A percentile compares a stretch with the other conserved stretches of the same genome.
Conservation (phyloP, 495 filamentous ascomycete species). For the Achaetomiella virescens region DNA sequence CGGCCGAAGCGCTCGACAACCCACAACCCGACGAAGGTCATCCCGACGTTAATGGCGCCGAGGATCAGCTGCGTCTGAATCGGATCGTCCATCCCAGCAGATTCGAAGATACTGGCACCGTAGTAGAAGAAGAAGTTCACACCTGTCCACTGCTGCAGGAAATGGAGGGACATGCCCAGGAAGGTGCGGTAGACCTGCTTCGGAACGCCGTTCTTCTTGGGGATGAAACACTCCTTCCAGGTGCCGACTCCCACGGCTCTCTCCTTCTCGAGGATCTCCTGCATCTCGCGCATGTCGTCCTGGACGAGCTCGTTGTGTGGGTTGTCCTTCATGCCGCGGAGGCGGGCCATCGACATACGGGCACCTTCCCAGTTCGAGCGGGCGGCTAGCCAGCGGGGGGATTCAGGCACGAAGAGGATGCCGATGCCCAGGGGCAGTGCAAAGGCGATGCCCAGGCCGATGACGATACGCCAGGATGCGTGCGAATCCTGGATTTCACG, state of each 20-base stretch:
- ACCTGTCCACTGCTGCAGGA: constrained; percentile 59
- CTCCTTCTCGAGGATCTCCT: constrained; percentile 55
- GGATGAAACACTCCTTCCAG: constrained; percentile 56
- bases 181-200: constrained; percentile 62
- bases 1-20: constrained; percentile 62
- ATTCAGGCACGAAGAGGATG: constrained; percentile 56
- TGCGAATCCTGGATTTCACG: constrained; percentile 40
- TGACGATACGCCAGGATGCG: constrained; percentile 62
- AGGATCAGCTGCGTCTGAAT: constrained; percentile 65
- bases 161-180: constrained; percentile 61
- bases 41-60: constrained; percentile 62
- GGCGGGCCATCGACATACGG: constrained; percentile 53
- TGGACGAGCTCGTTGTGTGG: constrained; percentile 53
- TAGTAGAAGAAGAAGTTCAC: constrained; percentile 56
- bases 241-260: constrained; percentile 40
- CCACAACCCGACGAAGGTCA: constrained; percentile 62
- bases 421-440: constrained; percentile 57
- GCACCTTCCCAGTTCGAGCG: constrained; percentile 52
- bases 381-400: constrained; percentile 54
- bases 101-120: constrained; percentile 53
- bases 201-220: constrained; percentile 37
- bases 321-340: constrained; percentile 54
- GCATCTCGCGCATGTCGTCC: constrained; percentile 63
- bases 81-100: constrained; percentile 56
- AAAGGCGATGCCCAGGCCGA: constrained; percentile 65